These are phyloP conservation scores for Silybum marianum DNA, from an alignment of 129 eudicot species.

Conservation along the genomic window DNA sequence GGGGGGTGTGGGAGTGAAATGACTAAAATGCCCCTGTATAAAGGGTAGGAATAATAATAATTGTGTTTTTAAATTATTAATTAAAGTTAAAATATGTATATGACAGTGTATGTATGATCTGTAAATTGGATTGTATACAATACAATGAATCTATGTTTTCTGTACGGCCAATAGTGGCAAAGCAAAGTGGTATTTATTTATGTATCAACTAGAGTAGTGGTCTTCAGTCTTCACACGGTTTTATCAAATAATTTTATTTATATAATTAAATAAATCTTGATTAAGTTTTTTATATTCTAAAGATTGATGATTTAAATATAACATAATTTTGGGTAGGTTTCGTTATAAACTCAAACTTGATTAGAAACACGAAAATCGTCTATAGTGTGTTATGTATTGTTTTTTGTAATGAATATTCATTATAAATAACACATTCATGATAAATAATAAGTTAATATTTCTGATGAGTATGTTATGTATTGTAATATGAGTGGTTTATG, in stretches of 20 bases:
- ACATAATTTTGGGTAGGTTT: background rate
- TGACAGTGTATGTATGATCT: slow-evolving; percentile 47
- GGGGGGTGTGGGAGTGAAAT: background rate
- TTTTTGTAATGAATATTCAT: too few species aligned
- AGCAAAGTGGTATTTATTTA: slow-evolving; percentile 26
- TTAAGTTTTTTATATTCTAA: too few species aligned
- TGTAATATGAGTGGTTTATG: too few species aligned
- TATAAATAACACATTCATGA: too few species aligned
- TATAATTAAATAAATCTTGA: background rate
- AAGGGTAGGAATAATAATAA: slow-evolving; percentile 36
- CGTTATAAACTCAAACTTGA: too few species aligned
- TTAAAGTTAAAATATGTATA: background rate
- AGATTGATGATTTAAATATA: background rate
- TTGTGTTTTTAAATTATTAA: slow-evolving; percentile 26
- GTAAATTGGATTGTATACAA: slow-evolving; percentile 28
- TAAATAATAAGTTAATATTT: too few species aligned
- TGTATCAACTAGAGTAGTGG: background rate
- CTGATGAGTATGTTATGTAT: too few species aligned
- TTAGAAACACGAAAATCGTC: too few species aligned
- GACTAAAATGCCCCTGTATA: slow-evolving; percentile 16
- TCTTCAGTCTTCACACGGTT: slow-evolving; percentile 24
- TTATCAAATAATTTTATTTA: slow-evolving; percentile 7
- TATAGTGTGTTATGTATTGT: too few species aligned
- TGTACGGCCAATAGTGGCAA: slow-evolving; percentile 28
- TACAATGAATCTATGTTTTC: slow-evolving; percentile 35